These are phyloP conservation scores for Phyllosticta citriasiana DNA, from an alignment of 2,329 filamentous ascomycete genomes.

Conservation along the genomic window DNA sequence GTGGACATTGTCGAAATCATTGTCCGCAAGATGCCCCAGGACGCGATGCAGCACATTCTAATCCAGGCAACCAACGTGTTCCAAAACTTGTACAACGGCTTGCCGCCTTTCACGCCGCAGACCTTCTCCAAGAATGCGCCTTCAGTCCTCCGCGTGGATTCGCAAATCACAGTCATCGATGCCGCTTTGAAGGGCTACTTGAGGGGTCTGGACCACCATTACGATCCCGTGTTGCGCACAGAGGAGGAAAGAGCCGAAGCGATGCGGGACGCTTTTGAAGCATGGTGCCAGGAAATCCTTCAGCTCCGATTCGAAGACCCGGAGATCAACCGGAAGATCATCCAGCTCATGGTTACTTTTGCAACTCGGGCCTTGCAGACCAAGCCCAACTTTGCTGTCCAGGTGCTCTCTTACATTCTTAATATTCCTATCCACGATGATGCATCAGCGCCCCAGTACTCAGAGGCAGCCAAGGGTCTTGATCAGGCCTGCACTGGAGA, in stretches of 20 bases:
- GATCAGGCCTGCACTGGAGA: slow-evolving; percentile 79
- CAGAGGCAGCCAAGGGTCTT: slow-evolving; percentile 81
- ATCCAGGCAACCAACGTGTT: slow-evolving; percentile 64
- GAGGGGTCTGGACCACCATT: slow-evolving; percentile 57
- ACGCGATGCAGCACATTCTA: slow-evolving; percentile 84
- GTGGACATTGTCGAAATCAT: slow-evolving; percentile 79
- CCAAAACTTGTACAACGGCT: slow-evolving; percentile 62
- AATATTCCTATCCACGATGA: slow-evolving; percentile 69
- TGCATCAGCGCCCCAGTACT: slow-evolving; percentile 62
- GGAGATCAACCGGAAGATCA: slow-evolving; percentile 67
- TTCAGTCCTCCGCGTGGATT: slow-evolving; percentile 70
- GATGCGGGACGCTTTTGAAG: slow-evolving; percentile 55
- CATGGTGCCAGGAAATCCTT: slow-evolving; percentile 64
- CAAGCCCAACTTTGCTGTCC: slow-evolving; percentile 72
- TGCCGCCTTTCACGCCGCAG: slow-evolving; percentile 51
- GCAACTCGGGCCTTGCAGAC: slow-evolving; percentile 71
- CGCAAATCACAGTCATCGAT: slow-evolving; percentile 82
- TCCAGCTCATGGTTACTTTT: slow-evolving; percentile 76
- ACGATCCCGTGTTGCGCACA: slow-evolving; percentile 42
- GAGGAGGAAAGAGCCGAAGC: slow-evolving; percentile 44
- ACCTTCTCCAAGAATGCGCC: slow-evolving; percentile 55
- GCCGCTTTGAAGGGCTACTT: slow-evolving; percentile 80
- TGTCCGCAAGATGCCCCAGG: slow-evolving; percentile 68
- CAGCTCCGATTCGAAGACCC: slow-evolving; percentile 72
- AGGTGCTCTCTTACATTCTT: slow-evolving; percentile 83